Evolutionary conservation across 108 stramenopile genomes (phyloP), one percentile per base, ranked within the genome.

Genomic region (Cyclotella distinguenda): DNA sequence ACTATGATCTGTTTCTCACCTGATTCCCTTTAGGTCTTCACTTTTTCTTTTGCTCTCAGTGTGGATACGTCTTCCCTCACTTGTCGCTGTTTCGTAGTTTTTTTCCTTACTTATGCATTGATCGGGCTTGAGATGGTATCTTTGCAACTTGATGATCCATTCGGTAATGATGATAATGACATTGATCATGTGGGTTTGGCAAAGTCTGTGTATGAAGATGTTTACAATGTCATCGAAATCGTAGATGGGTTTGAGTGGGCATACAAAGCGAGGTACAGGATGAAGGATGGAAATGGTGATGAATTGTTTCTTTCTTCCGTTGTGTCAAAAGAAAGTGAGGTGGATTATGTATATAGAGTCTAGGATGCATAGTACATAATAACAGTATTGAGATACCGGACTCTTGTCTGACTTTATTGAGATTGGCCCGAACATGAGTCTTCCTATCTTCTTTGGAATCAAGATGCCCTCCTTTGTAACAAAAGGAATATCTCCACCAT

Each of bases 111-210:
- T 19, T 79, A 59, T 46, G 80, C 62, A 3, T 81, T 81, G 32
- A 28, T 77, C 11, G 80, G 80, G 0, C 38, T 77, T 6, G 80
- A 81, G 49, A 50, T 28, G 32, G 75, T 81, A 10, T 33, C 70
- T 1, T 60, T 81, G 39, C 57, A 76, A 51, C 12, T 81, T 12
- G 80, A 81, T 23, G 71, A 81, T 54, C 80, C 80, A 6, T 81
- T 76, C 43, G 80, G 80, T 11, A 21, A 72, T 30, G 74, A 72
- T 62, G 52, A 39, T 27, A 75, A 66, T 55, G 78, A 80, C 34
- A 39, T 79, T 23, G 72, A 79, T 54, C 22, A 45, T 16, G 19
- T 55, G 9, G 72, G 67, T 25, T 39, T 76, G 53, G 74, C 80
- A 2, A 9, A 33, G 25, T 19, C 32, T 3, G 66, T 68, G 13